Evolutionary conservation across 352 stramenopile species (phyloP).

Genomic region (Pilasporangium apinafurcum): DNA sequence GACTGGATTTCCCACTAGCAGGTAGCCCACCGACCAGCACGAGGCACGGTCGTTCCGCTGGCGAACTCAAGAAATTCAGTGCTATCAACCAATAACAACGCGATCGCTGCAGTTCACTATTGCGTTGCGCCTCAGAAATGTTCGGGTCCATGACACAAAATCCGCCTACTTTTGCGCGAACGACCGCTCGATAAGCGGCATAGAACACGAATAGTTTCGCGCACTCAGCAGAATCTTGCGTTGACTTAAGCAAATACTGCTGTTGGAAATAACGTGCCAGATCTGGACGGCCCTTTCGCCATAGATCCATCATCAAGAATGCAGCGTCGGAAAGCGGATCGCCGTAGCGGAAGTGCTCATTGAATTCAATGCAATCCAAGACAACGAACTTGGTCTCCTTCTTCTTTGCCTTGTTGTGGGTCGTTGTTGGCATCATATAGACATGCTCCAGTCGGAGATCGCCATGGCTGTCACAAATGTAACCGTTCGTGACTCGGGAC

Average conservation of each 20-base stretch:
- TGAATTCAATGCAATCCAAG: constrained; percentile 77
- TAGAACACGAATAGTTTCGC: constrained; percentile 48
- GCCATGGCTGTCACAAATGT: constrained; percentile 62
- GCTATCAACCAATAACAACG: constrained; percentile 65
- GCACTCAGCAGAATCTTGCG: constrained; percentile 45
- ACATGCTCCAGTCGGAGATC: constrained; percentile 65
- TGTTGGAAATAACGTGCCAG: constrained; percentile 39
- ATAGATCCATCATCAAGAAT: constrained; percentile 70
- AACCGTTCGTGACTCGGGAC: constrained; percentile 39
- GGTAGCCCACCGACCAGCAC: constrained; percentile 53
- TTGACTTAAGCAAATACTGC: constrained; percentile 45
- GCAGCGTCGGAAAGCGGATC: constrained; percentile 59
- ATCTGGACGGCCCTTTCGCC: constrained; percentile 44
- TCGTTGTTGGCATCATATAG: constrained; percentile 26
- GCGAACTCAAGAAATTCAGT: constrained; percentile 35
- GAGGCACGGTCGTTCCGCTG: constrained; percentile 36
- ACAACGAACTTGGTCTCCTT: constrained; percentile 27
- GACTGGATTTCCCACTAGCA: constrained; percentile 57
- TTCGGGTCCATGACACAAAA: constrained; percentile 57
- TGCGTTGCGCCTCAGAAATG: constrained; percentile 25
- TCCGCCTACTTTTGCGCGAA: constrained; percentile 61
- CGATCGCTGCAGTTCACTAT: constrained; percentile 27
- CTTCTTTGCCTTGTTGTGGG: not conserved
- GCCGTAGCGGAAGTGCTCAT: constrained; percentile 69
- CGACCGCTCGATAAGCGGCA: constrained; percentile 56